Evolutionary conservation across 768 basidiomycete genomes (phyloP), one percentile per base, ranked within the genome.

Genomic region (Sistotremastrum niveocremeum): DNA sequence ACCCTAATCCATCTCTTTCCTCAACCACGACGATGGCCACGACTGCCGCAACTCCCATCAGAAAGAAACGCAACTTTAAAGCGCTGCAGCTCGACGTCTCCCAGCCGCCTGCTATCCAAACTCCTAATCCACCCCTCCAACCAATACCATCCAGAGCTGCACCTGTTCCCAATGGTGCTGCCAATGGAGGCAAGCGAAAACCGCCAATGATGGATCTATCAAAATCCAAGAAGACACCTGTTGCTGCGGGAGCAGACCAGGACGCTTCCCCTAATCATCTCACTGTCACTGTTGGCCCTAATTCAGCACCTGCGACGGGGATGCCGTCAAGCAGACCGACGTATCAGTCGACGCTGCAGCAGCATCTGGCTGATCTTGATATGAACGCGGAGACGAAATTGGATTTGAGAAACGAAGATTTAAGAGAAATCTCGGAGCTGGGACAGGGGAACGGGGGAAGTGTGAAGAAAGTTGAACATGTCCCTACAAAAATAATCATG

Each of bases 381-480:
- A 72, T 89, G 67, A 85, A 83, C 55, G 78, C 81, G 34, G 84
- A 88, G 65, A 79, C 80, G 60, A 86, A 86, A 64, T 59, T 71
- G 54, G 85, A 94, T 57, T 65, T 98, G 54, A 71, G 77, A 55
- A 79, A 83, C 54, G 91, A 94, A 60, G 95, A 98, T 61, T 67
- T 99, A 59, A 83, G 83, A 64, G 85, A 93, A 52, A 59, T 98
- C 40, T 75, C 77, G 45, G 95, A 99, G 62, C 72, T 99, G 3
- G 95, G 95, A 3, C 81, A 87, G 53, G 95, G 95, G 3, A 98
- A 98, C 57, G 93, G 95, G 1, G 95, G 95, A 45, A 95, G 93
- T 46, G 95, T 99, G 41, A 91, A 91, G 64, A 87, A 85, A 65
- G 93, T 95, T 11, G 80, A 93, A 62, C 95, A 99, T 59, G 71